Evolutionary conservation across 108 stramenopile genomes (phyloP).

Genomic region (Cafeteria roenbergensis): DNA sequence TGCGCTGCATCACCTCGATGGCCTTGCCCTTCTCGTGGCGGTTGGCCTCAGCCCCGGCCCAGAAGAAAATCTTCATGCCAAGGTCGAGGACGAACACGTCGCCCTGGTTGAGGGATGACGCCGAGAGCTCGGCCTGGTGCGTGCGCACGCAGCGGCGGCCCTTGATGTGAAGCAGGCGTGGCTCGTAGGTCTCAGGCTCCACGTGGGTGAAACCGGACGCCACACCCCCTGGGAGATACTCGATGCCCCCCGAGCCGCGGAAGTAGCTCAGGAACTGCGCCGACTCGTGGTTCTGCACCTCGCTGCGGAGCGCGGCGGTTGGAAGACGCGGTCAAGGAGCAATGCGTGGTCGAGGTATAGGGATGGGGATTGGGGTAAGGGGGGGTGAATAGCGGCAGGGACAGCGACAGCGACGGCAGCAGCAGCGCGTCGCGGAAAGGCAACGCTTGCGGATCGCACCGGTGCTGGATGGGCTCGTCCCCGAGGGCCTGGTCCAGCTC

Average conservation of each 20-base stretch:
- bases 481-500: conserved; percentile 75
- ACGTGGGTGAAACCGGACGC: conserved; percentile 70
- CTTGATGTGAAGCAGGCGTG: conserved; percentile 45
- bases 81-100: conserved; percentile 72
- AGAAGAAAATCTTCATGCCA: conserved; percentile 59
- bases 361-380: too few species aligned
- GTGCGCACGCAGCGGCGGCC: conserved; percentile 44
- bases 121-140: conserved; percentile 47
- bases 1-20: conserved; percentile 37
- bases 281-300: conserved; percentile 66
- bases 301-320: too few species aligned
- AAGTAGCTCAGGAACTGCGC: conserved; percentile 44
- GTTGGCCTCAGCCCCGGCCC: conserved; percentile 47
- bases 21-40: conserved; percentile 58
- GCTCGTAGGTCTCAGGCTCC: conserved; percentile 38
- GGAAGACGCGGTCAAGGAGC: too few species aligned
- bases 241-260: conserved; percentile 30
- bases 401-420: too few species aligned
- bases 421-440: too few species aligned
- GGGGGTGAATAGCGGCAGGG: too few species aligned
- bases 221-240: conserved; percentile 68
- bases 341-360: too few species aligned
- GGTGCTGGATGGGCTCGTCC: conserved; percentile 65
- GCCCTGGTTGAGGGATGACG: conserved; percentile 53
- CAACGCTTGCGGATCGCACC: too few species aligned